Conservation (phyloP, 371 early-diverging fungal genomes). For the Zopfochytrium polystomum region DNA sequence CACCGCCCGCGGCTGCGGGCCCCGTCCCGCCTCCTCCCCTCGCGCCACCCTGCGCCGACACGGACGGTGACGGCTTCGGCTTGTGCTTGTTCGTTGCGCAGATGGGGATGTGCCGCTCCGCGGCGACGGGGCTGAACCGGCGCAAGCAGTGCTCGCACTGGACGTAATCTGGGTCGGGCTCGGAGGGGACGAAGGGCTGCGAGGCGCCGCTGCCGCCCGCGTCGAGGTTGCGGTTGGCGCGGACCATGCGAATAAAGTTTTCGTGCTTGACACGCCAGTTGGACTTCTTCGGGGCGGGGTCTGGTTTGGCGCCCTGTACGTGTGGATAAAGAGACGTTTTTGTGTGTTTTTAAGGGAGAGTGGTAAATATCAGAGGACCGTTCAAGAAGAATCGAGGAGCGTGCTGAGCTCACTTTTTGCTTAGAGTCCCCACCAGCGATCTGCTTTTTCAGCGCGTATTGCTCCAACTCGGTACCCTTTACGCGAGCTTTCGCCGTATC, state of each 20-base stretch:
- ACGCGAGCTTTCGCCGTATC: conserved; percentile 42
- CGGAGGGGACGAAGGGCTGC: conserved; percentile 9
- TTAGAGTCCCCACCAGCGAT: neutral
- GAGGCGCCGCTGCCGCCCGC: neutral
- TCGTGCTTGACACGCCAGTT: conserved; percentile 49
- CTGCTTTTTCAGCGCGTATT: conserved; percentile 32
- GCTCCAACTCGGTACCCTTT: conserved; percentile 50
- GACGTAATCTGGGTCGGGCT: conserved; percentile 47
- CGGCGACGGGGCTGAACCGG: conserved; percentile 45
- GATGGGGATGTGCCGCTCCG: conserved; percentile 46
- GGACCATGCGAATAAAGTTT: conserved; percentile 46
- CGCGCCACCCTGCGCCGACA: conserved; percentile 1
- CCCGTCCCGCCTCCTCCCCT: conserved; percentile 11
- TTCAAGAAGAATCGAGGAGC: too few relatives aligned
- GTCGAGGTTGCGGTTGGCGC: conserved; percentile 27
- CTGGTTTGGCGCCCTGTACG: conserved; percentile 9
- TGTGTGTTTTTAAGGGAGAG: neutral
- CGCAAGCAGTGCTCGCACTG: conserved; percentile 45
- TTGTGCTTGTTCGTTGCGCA: conserved; percentile 39
- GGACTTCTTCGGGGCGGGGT: conserved; percentile 27
- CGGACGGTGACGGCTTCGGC: conserved; percentile 14
- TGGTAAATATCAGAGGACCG: neutral
- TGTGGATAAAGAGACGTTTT: neutral
- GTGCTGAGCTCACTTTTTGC: too few relatives aligned
- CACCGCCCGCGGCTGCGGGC: too few relatives aligned